A percentile compares a stretch with the other conserved stretches of the same genome.
These are phyloP conservation scores for Tripidium arundinaceum DNA, from an alignment of 202 grass and related monocot genomes.

Conservation along the genomic window DNA sequence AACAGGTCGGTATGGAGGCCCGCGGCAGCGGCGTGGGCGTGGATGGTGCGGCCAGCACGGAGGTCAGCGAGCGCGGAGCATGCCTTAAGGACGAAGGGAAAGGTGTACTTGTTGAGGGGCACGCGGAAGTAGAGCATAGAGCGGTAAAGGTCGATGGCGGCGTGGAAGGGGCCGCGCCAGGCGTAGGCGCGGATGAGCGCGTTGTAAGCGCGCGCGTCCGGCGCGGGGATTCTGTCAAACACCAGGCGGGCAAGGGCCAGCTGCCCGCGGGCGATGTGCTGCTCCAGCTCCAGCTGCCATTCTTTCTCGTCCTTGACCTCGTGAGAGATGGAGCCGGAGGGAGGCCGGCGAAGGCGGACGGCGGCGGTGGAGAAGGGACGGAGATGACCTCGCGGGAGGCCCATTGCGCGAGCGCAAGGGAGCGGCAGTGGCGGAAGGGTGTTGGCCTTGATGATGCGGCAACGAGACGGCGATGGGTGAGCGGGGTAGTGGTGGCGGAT, in stretches of 20 bases:
- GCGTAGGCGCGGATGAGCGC: slow-evolving; percentile 69
- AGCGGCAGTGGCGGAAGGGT: background rate
- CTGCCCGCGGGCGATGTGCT: slow-evolving; percentile 36
- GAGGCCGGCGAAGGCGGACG: background rate
- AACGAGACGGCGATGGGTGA: background rate
- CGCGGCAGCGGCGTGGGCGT: slow-evolving; percentile 29
- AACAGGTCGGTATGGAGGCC: slow-evolving; percentile 64
- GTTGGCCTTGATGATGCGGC: background rate
- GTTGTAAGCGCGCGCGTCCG: slow-evolving; percentile 59
- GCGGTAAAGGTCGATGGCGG: slow-evolving; percentile 44
- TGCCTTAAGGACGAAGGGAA: slow-evolving; percentile 78
- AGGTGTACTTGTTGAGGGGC: slow-evolving; percentile 61
- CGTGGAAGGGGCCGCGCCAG: slow-evolving; percentile 33
- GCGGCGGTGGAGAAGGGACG: background rate
- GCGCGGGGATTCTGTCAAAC: slow-evolving; percentile 50
- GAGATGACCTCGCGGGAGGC: background rate
- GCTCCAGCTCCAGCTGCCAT: slow-evolving; percentile 34
- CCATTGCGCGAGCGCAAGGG: background rate
- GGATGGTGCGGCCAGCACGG: slow-evolving; percentile 47
- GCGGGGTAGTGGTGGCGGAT: background rate
- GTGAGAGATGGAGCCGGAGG: background rate
- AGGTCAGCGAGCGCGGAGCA: slow-evolving; percentile 55
- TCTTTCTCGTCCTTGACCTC: background rate
- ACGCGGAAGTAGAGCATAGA: slow-evolving; percentile 41
- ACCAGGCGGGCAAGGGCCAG: slow-evolving; percentile 35